A percentile compares a stretch with the other conserved stretches of the same genome.
Evolutionary conservation across 2,329 filamentous ascomycete genomes (phyloP).

Genomic region (Diaporthe sp.): DNA sequence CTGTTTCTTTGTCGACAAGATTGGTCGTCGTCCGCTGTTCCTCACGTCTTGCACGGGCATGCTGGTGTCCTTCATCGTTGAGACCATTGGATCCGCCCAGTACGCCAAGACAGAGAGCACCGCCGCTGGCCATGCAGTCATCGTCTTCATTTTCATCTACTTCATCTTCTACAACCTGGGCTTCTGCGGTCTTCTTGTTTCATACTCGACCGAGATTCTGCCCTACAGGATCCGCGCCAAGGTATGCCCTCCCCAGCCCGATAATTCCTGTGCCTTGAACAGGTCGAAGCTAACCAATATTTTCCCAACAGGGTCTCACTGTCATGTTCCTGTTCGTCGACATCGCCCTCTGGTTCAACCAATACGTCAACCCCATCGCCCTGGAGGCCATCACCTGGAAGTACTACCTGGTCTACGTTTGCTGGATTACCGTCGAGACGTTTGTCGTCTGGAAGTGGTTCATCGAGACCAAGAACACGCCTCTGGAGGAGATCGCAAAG

Average conservation of each 20-base stretch:
- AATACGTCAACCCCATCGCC: conserved; percentile 50
- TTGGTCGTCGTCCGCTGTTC: conserved; percentile 41
- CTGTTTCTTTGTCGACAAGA: conserved; percentile 42
- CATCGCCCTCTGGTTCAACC: conserved; percentile 47
- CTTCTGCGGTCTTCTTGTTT: conserved; percentile 41
- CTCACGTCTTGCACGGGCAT: conserved; percentile 39
- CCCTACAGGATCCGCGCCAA: conserved; percentile 45
- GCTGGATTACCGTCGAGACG: conserved; percentile 45
- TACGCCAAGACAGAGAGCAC: conserved; percentile 35
- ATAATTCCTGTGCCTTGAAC: rapidly evolving
- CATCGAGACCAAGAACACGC: conserved; percentile 44
- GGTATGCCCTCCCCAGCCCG: background rate
- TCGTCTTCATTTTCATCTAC: conserved; percentile 43
- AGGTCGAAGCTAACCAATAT: background rate
- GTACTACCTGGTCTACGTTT: conserved; percentile 54
- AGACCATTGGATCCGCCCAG: conserved; percentile 40
- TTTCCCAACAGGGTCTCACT: conserved; percentile 44
- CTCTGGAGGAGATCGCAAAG: conserved; percentile 45
- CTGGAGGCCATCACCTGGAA: conserved; percentile 49
- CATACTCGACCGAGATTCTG: conserved; percentile 42
- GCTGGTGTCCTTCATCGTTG: conserved; percentile 39
- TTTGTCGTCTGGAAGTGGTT: conserved; percentile 39
- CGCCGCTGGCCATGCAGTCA: conserved; percentile 42
- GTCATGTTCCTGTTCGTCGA: conserved; percentile 57
- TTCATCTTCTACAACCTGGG: conserved; percentile 42